Conservation (phyloP, 2,329 filamentous ascomycete species). For the Penicillium digitatum region DNA sequence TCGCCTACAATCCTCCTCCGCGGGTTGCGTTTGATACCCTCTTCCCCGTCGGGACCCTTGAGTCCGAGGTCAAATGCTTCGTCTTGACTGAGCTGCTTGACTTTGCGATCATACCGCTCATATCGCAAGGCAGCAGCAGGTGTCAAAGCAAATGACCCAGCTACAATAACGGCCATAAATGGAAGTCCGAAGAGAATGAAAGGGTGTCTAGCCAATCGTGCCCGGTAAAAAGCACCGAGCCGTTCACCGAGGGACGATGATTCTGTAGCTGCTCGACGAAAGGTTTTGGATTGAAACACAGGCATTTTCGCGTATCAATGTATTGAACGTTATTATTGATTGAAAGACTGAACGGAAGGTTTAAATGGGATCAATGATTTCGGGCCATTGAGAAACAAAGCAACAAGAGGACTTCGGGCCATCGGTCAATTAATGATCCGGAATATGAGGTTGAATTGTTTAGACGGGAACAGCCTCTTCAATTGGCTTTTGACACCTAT, state of each 20-base stretch:
- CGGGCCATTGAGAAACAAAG: background rate
- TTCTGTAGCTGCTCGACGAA: conserved; percentile 53
- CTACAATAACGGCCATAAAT: conserved; percentile 84
- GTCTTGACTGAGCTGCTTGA: conserved; percentile 76
- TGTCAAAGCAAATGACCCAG: conserved; percentile 88
- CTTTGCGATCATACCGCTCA: conserved; percentile 86
- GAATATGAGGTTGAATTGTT: conserved; percentile 19
- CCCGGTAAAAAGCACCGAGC: conserved; percentile 73
- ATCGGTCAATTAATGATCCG: conserved; percentile 21
- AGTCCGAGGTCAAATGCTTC: conserved; percentile 77
- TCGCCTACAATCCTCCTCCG: conserved; percentile 41
- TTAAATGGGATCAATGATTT: background rate
- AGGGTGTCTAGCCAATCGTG: conserved; percentile 69
- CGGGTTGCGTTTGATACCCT: conserved; percentile 62
- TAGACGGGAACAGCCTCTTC: conserved; percentile 11
- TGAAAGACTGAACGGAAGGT: background rate
- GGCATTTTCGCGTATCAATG: conserved; percentile 46
- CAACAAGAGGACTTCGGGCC: background rate
- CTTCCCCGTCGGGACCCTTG: conserved; percentile 65
- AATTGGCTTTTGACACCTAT: background rate
- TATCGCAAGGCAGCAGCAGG: conserved; percentile 91
- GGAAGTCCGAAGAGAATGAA: conserved; percentile 92
- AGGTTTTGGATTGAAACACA: conserved; percentile 66
- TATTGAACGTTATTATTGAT: background rate
- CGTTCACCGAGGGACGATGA: conserved; percentile 58